These are phyloP conservation scores for Podaxis sp. DNA, from an alignment of 768 basidiomycete genomes.

Conservation along the genomic window DNA sequence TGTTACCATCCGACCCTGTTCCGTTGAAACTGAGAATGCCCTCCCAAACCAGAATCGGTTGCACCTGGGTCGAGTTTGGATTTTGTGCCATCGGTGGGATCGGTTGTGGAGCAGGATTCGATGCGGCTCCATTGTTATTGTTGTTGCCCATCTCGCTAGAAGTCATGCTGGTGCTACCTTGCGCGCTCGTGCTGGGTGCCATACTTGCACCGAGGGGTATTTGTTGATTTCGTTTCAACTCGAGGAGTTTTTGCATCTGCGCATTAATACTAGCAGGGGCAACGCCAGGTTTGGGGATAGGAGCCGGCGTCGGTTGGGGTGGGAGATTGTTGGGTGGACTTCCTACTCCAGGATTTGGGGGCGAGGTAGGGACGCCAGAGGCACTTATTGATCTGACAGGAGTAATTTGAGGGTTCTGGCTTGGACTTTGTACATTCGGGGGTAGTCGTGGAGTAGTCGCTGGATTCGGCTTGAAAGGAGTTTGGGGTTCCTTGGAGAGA, in stretches of 20 bases:
- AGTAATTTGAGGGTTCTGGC: slow-evolving; percentile 3
- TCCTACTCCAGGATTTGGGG: not conserved
- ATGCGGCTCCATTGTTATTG: not conserved
- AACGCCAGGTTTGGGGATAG: not conserved
- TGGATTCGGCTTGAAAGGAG: not conserved
- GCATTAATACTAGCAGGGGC: not conserved
- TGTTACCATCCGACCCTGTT: slow-evolving; percentile 27
- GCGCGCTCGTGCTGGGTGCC: not conserved
- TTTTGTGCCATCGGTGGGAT: slow-evolving; percentile 1
- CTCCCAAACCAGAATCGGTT: slow-evolving; percentile 37
- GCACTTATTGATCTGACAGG: not conserved
- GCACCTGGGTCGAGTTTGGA: slow-evolving; percentile 1
- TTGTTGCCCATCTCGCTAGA: not conserved
- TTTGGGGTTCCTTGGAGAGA: not conserved
- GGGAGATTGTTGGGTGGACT: not conserved
- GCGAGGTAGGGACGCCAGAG: not conserved
- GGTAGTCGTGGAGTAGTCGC: slow-evolving; percentile 1
- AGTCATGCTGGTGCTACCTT: not conserved
- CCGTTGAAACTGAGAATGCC: slow-evolving; percentile 49
- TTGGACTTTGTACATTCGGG: slow-evolving; percentile 8
- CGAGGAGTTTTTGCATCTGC: slow-evolving; percentile 17
- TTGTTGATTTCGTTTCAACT: slow-evolving; percentile 8
- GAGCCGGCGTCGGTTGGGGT: not conserved
- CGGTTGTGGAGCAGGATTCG: not conserved
- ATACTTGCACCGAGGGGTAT: slow-evolving; percentile 18